Base-by-base conservation (phyloP, 129 eudicot genomes). In the Gnaphalium uliginosum region DNA sequence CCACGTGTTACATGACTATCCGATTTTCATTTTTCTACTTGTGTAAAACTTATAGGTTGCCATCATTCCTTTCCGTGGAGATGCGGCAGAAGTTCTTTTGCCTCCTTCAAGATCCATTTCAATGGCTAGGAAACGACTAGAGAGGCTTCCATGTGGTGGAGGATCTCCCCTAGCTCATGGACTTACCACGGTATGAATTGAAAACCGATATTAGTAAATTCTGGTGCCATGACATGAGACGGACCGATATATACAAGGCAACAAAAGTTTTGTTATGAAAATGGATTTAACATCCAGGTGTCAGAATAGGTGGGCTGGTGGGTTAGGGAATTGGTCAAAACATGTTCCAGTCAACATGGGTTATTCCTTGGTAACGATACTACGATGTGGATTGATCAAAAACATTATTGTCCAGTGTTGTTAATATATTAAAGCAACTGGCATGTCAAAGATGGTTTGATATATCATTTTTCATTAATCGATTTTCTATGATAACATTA, bases 91-190 rank as follows among this genome's bases (percentile, higher is more conserved):
- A 85, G 92, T 94, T 74, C 92, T 94, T 35, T 83, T 94, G 79
- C 99, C 99, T 50, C 99, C 99, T 82, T 94, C 99, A 11, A 85
- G 99, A 60, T 91, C 97, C 69, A 94, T 94, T 33, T 82, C 99
- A 63, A 94, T 94, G 99, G 99, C 99, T 69, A 87, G 97, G 72
- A 94, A 94, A 35, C 96, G 99, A 75, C 89, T 94, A 6, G 99
- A 94, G 85, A 91, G 91, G 85, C 99, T 94, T 79, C 99, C 99
- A 65, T 94, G 99, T 78, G 99, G 99, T 39, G 99, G 99, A 35
- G 99, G 99, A 66, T 94, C 99, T 73, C 99, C 99, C 48, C 89
- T 94, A 29, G 99, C 99, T 87, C 99, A 94, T 86, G 99, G 99
- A 41, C 99, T 94, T 72, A 84, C 97, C 24, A 94, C 97, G 86